phyloP scores from a whole-genome alignment of 495 filamentous ascomycete genomes.

The Amphirosellinia nigrospora region DNA sequence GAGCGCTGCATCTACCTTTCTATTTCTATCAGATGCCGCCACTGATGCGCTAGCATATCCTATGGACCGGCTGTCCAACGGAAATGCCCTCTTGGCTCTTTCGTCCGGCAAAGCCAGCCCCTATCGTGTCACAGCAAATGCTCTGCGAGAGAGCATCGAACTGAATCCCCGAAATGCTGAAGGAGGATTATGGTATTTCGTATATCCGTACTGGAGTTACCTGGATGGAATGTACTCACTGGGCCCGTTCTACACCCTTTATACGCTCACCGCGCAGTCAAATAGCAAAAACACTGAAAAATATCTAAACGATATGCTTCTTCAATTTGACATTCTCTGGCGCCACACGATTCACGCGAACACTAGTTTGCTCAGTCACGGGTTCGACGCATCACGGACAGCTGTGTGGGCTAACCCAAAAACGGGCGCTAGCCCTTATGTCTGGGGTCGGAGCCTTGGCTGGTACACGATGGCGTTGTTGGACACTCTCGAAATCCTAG shows the following conservation, averaged over 20 bases:
- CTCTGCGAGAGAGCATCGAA: conserved; percentile 46
- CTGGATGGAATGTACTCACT: conserved; percentile 56
- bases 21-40: conserved; percentile 41
- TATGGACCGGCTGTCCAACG: conserved; percentile 48
- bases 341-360: conserved; percentile 50
- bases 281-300: conserved; percentile 21
- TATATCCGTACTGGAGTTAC: conserved; percentile 55
- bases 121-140: conserved; percentile 38
- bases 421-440: conserved; percentile 61
- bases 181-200: conserved; percentile 54
- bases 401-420: conserved; percentile 61
- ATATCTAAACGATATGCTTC: conserved; percentile 50
- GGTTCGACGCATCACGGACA: conserved; percentile 59
- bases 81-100: conserved; percentile 43
- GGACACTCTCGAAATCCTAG: conserved; percentile 59
- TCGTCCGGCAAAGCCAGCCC: conserved; percentile 37
- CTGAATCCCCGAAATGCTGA: conserved; percentile 47
- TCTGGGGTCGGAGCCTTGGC: conserved; percentile 65
- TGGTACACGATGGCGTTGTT: conserved; percentile 67
- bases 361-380: conserved; percentile 59
- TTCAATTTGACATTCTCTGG: conserved; percentile 60
- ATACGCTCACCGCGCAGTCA: conserved; percentile 31
- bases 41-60: conserved; percentile 44
- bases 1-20: conserved; percentile 39
- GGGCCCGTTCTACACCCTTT: conserved; percentile 43